Percentiles rank a stretch among this genome's conserved stretches.
These are phyloP conservation scores for Leptodermis oblonga DNA, from an alignment of 257 asterid species.

Conservation along the genomic window DNA sequence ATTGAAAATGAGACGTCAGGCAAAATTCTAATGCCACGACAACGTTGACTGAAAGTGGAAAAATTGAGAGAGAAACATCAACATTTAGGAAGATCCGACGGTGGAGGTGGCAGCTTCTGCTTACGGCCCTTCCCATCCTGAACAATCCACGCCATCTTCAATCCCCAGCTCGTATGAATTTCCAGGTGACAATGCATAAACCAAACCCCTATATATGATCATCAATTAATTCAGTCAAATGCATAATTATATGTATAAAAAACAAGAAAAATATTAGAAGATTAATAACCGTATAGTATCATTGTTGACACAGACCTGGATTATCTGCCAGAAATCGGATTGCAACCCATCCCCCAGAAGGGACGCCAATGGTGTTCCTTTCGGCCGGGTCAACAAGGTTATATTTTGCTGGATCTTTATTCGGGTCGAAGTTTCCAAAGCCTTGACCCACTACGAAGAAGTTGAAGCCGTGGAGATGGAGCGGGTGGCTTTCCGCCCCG, in stretches of 20 bases:
- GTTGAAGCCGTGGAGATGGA: constrained; percentile 66
- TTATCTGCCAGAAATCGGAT: constrained; percentile 59
- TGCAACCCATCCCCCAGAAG: constrained; percentile 67
- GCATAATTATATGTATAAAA: too few relatives aligned
- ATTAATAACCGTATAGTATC: too few relatives aligned
- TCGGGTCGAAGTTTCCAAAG: constrained; percentile 48
- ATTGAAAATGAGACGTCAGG: background rate
- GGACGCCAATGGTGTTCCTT: constrained; percentile 61
- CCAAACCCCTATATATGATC: constrained; percentile 46
- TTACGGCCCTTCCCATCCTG: constrained; percentile 45
- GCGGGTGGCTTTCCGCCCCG: constrained; percentile 57
- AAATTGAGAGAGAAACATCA: constrained; percentile 10
- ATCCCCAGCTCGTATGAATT: constrained; percentile 73
- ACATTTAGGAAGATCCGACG: constrained; percentile 71
- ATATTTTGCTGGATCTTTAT: constrained; percentile 44
- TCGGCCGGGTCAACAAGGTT: constrained; percentile 58
- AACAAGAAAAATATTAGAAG: too few relatives aligned
- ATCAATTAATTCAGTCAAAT: too few relatives aligned
- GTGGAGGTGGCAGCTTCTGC: constrained; percentile 67
- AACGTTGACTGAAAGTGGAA: background rate
- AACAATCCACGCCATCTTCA: constrained; percentile 72
- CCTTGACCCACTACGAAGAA: constrained; percentile 64
- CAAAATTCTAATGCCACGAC: background rate
- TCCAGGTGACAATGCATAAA: constrained; percentile 75
- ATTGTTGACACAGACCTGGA: constrained; percentile 42